phyloP scores from a whole-genome alignment of 2,329 filamentous ascomycete species.

The Sphaerulina vaccinii region DNA sequence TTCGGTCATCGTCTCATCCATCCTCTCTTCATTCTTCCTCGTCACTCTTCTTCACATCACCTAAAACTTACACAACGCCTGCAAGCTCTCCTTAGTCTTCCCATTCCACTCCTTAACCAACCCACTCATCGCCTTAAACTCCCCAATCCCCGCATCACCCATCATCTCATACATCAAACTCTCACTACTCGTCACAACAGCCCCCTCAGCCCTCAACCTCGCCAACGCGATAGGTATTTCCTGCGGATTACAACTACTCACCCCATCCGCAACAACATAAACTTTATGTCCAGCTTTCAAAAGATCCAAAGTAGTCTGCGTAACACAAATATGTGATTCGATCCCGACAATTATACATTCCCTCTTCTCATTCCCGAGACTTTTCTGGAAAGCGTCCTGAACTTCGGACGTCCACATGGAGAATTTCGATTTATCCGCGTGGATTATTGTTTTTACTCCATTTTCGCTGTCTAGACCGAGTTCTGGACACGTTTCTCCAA shows the following conservation, averaged over 20 bases:
- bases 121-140: constrained; percentile 70
- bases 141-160: constrained; percentile 71
- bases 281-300: constrained; percentile 73
- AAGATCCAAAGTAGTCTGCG: constrained; percentile 85
- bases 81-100: constrained; percentile 68
- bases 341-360: constrained; percentile 83
- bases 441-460: constrained; percentile 53
- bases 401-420: constrained; percentile 79
- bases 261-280: constrained; percentile 84
- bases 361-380: constrained; percentile 44
- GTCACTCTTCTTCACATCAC: not conserved
- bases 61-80: constrained; percentile 62
- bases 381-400: constrained; percentile 43
- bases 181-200: constrained; percentile 81
- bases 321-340: constrained; percentile 91
- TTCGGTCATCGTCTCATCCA: not conserved
- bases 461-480: constrained; percentile 56
- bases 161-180: constrained; percentile 86
- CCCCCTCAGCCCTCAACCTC: constrained; percentile 72
- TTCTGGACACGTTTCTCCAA: constrained; percentile 77
- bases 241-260: constrained; percentile 79
- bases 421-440: constrained; percentile 85
- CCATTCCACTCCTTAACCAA: constrained; percentile 75
- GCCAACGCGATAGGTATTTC: constrained; percentile 79
- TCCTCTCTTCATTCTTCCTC: not conserved